Evolutionary conservation across 2,329 filamentous ascomycete genomes (phyloP).

Genomic region (Fusarium coffeatum): DNA sequence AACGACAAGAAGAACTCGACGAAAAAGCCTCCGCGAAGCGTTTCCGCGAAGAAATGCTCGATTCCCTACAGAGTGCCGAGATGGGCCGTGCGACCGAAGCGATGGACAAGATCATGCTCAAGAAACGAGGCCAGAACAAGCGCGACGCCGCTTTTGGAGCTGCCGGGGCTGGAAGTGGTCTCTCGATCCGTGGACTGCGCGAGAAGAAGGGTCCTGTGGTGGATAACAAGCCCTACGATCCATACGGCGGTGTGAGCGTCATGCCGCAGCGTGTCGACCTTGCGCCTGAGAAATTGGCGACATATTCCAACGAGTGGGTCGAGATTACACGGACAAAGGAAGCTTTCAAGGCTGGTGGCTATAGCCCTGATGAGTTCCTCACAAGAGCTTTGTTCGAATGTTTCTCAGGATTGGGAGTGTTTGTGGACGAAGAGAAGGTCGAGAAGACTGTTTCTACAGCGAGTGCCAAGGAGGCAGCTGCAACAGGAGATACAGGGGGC

Average conservation of each 20-base stretch:
- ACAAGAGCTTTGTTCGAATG: slow-evolving; percentile 85
- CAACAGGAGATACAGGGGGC: slow-evolving; percentile 47
- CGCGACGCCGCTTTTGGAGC: slow-evolving; percentile 52
- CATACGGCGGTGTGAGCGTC: slow-evolving; percentile 81
- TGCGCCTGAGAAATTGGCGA: slow-evolving; percentile 58
- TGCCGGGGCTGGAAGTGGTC: slow-evolving; percentile 48
- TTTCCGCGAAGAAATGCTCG: slow-evolving; percentile 75
- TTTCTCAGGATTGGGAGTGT: slow-evolving; percentile 88
- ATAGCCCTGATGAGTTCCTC: slow-evolving; percentile 84
- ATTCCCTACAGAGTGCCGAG: slow-evolving; percentile 72
- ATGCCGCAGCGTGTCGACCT: slow-evolving; percentile 76
- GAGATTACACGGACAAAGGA: slow-evolving; percentile 73
- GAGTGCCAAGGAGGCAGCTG: slow-evolving; percentile 53
- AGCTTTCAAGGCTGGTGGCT: slow-evolving; percentile 80
- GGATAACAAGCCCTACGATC: slow-evolving; percentile 83
- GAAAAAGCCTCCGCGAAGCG: slow-evolving; percentile 73
- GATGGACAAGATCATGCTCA: slow-evolving; percentile 73
- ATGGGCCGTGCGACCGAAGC: slow-evolving; percentile 69
- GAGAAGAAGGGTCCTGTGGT: slow-evolving; percentile 60
- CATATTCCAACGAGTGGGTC: slow-evolving; percentile 81
- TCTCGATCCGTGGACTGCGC: slow-evolving; percentile 85
- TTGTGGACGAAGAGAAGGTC: slow-evolving; percentile 80
- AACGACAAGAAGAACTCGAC: slow-evolving; percentile 75
- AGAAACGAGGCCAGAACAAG: slow-evolving; percentile 73
- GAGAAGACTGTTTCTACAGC: slow-evolving; percentile 52